Percentiles rank a stretch among this genome's conserved stretches.
phyloP scores from a whole-genome alignment of 164 flowering plant species.

The Umbellularia californica region DNA sequence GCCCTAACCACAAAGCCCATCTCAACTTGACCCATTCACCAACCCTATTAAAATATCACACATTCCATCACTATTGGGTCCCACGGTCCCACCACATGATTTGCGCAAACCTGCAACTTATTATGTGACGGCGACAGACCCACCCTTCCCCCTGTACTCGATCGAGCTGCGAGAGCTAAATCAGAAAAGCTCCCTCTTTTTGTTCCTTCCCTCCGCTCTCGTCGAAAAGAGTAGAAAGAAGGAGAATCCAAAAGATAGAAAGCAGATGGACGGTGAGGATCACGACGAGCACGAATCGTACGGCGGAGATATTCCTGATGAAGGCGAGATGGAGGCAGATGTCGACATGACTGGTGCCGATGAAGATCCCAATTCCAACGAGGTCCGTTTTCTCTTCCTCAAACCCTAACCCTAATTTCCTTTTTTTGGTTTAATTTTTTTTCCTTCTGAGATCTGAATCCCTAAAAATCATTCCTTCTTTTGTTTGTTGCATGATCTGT shows the following conservation, averaged over 20 bases:
- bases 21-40: too few relatives aligned
- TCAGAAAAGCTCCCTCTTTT: too few relatives aligned
- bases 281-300: constrained; percentile 26
- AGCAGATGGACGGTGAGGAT: constrained; percentile 12
- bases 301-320: constrained; percentile 28
- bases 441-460: neutral
- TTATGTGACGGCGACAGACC: too few relatives aligned
- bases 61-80: too few relatives aligned
- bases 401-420: neutral
- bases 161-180: too few relatives aligned
- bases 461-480: neutral
- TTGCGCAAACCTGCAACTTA: too few relatives aligned
- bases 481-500: neutral
- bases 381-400: neutral
- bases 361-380: constrained; percentile 10
- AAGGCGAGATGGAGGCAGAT: constrained; percentile 29
- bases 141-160: too few relatives aligned
- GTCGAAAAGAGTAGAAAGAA: neutral
- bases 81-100: too few relatives aligned
- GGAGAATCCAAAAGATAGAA: neutral
- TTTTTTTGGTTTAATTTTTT: neutral
- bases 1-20: too few relatives aligned
- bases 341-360: constrained; percentile 17
- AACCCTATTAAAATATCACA: too few relatives aligned
- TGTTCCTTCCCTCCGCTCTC: too few relatives aligned